Evolutionary conservation across 257 asterid species (phyloP).

Genomic region (Solanum peruvianum): DNA sequence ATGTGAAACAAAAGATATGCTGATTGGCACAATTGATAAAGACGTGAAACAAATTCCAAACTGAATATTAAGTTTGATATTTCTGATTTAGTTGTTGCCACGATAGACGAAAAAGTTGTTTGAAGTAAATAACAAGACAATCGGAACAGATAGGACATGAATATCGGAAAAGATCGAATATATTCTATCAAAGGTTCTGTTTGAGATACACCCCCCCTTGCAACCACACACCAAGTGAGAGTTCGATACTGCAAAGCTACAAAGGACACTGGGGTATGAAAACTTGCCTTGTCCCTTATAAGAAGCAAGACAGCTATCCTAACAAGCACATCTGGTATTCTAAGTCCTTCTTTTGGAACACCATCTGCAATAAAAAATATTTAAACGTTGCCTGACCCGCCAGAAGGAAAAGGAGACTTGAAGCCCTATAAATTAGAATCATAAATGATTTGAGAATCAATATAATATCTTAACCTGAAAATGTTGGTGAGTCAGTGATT

Average conservation of each 20-base stretch:
- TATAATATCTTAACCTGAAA: slow-evolving; percentile 48
- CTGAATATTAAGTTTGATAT: background rate
- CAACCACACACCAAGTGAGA: background rate
- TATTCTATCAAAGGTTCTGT: background rate
- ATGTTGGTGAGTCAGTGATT: slow-evolving; percentile 57
- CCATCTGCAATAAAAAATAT: slow-evolving; percentile 57
- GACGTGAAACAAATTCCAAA: background rate
- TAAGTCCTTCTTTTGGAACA: slow-evolving; percentile 94
- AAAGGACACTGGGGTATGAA: background rate
- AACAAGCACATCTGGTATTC: slow-evolving; percentile 80
- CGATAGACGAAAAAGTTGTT: background rate
- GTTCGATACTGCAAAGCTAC: background rate
- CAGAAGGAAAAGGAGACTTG: slow-evolving; percentile 4
- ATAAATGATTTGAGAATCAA: background rate
- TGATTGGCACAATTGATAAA: background rate
- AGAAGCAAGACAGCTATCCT: slow-evolving; percentile 65
- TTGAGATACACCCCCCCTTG: background rate
- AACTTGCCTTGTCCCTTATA: slow-evolving; percentile 69
- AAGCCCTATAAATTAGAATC: background rate
- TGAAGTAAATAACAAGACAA: background rate
- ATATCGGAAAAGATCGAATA: background rate
- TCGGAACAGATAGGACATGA: background rate
- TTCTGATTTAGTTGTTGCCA: background rate
- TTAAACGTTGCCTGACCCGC: slow-evolving; percentile 3
- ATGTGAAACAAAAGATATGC: background rate